These are phyloP conservation scores for Trametes cubensis DNA, from an alignment of 768 basidiomycete genomes.

Conservation along the genomic window DNA sequence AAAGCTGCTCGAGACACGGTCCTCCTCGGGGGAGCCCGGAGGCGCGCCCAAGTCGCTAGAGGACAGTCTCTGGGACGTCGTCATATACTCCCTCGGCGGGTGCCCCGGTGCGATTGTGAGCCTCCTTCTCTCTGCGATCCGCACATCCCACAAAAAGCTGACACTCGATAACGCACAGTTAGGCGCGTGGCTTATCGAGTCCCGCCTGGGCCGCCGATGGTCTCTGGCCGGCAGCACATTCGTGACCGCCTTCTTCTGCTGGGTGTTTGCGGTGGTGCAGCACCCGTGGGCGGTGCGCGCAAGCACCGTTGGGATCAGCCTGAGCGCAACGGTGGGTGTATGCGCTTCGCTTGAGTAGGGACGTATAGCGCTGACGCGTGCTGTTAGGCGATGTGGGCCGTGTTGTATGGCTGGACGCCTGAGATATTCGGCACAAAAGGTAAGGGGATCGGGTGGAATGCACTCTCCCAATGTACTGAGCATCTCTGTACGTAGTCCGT, in stretches of 20 bases:
- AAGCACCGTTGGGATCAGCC: constrained; percentile 75
- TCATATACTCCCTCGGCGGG: constrained; percentile 82
- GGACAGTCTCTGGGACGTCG: constrained; percentile 81
- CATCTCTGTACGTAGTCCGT: constrained; percentile 50
- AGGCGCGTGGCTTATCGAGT: constrained; percentile 83
- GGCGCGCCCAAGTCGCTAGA: constrained; percentile 49
- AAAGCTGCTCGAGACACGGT: constrained; percentile 73
- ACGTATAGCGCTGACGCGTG: neutral
- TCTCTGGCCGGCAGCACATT: constrained; percentile 79
- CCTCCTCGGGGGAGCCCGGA: constrained; percentile 25
- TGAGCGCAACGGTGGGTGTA: constrained; percentile 67
- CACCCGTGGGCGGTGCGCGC: constrained; percentile 60
- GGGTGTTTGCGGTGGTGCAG: constrained; percentile 64
- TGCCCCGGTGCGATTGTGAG: constrained; percentile 83
- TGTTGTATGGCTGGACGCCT: constrained; percentile 89
- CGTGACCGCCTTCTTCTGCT: constrained; percentile 73
- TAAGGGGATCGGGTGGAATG: constrained; percentile 32
- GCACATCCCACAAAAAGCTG: neutral
- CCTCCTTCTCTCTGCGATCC: constrained; percentile 12
- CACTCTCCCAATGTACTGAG: neutral
- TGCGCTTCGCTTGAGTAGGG: neutral
- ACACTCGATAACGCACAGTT: constrained; percentile 46
- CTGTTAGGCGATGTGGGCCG: constrained; percentile 78
- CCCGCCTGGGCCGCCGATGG: constrained; percentile 65
- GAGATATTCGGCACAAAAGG: constrained; percentile 84